phyloP scores from a whole-genome alignment of 139 green algal genomes.

The Chlorella sp. region DNA sequence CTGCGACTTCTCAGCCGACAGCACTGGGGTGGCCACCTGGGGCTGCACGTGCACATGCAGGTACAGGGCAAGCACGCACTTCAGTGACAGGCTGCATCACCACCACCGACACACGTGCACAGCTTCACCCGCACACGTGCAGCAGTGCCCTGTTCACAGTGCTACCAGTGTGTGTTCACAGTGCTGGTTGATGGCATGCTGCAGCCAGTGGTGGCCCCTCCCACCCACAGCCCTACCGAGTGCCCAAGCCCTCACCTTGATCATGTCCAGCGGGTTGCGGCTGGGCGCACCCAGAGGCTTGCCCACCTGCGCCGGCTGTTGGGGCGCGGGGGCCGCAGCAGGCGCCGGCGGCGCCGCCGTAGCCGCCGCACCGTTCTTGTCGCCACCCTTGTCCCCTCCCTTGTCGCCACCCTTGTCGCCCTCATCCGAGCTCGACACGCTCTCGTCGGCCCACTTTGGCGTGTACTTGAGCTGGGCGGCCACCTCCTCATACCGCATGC shows the following conservation, averaged over 20 bases:
- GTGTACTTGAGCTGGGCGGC: slow-evolving; percentile 20
- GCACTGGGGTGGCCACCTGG: slow-evolving; percentile 33
- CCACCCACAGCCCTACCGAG: no score
- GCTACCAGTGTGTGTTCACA: not conserved
- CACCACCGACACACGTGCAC: not conserved
- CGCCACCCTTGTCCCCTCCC: no score
- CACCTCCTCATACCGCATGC: slow-evolving; percentile 6
- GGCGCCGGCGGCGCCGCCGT: slow-evolving; percentile 9
- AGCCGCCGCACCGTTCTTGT: no score
- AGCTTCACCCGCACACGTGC: not conserved
- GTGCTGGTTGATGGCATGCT: no score
- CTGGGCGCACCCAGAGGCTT: slow-evolving; percentile 31
- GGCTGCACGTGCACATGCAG: no score
- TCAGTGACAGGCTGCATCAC: not conserved
- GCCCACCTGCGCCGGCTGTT: slow-evolving; percentile 40
- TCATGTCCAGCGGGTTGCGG: slow-evolving; percentile 66
- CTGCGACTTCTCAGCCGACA: slow-evolving; percentile 36
- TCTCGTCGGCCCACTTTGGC: slow-evolving; percentile 12
- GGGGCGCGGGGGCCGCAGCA: slow-evolving; percentile 10
- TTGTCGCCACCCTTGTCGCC: no score
- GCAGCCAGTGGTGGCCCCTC: not conserved
- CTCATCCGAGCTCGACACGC: no score
- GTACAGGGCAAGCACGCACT: no score
- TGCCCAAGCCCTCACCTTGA: no score
- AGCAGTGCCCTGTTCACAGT: not conserved